These are phyloP conservation scores for Dipteronia sinensis DNA, from an alignment of 345 rosid species.

Conservation along the genomic window DNA sequence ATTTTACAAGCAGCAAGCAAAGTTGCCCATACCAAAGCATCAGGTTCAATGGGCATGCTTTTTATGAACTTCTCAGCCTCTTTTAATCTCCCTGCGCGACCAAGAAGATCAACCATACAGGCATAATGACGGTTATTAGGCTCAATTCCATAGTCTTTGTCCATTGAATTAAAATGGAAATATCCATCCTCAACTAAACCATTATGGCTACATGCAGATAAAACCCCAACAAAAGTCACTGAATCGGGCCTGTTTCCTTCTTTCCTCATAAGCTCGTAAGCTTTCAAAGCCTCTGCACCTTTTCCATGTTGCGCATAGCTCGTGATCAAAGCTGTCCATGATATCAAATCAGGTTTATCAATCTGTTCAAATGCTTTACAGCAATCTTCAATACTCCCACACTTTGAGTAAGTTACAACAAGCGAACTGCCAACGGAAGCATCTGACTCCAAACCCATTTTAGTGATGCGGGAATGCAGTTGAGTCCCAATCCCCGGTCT, in stretches of 20 bases:
- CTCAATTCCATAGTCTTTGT: slow-evolving; percentile 54
- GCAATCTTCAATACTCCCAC: slow-evolving; percentile 66
- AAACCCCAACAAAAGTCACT: slow-evolving; percentile 61
- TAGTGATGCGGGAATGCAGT: slow-evolving; percentile 55
- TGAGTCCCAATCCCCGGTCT: slow-evolving; percentile 59
- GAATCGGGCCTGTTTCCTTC: slow-evolving; percentile 61
- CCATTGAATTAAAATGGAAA: slow-evolving; percentile 60
- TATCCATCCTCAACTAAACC: slow-evolving; percentile 73
- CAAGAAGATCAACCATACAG: slow-evolving; percentile 83
- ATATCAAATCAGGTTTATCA: slow-evolving; percentile 57
- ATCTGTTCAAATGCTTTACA: slow-evolving; percentile 57
- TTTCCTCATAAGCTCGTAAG: slow-evolving; percentile 51
- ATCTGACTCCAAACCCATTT: slow-evolving; percentile 54
- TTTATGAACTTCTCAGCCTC: slow-evolving; percentile 72
- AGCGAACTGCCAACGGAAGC: slow-evolving; percentile 74
- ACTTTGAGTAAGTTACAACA: slow-evolving; percentile 66
- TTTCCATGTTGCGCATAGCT: slow-evolving; percentile 79
- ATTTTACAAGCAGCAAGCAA: slow-evolving; percentile 78
- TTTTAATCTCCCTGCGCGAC: slow-evolving; percentile 69
- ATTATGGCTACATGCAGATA: slow-evolving; percentile 77
- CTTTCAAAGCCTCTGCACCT: slow-evolving; percentile 58
- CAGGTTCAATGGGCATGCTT: slow-evolving; percentile 58
- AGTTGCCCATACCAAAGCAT: slow-evolving; percentile 76
- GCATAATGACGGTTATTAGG: slow-evolving; percentile 65
- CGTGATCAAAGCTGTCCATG: slow-evolving; percentile 72